Base-by-base conservation (phyloP, 805 yeast genomes). In the Saturnispora sanitii region DNA sequence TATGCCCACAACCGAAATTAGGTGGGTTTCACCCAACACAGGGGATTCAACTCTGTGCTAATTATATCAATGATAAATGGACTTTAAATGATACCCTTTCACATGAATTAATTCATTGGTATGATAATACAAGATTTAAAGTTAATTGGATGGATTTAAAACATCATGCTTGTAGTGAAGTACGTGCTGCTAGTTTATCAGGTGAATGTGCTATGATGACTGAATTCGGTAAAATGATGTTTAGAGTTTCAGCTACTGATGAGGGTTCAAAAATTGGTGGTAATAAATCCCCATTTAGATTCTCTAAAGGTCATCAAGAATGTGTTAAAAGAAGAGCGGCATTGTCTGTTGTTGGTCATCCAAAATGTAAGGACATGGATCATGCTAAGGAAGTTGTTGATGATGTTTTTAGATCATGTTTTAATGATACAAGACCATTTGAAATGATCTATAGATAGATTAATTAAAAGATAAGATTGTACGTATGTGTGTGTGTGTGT, bases 81-180 rank as follows among this genome's bases (percentile, higher is more conserved):
- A 94, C 85, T 52, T 61, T 87, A 43, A 96, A 90, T 56, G 97
- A 92, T 54, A 84, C 94, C 0, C 62, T 92, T 47, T 72, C 96
- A 2, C 98, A 92, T 57, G 98, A 92, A 56, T 67, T 92, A 58
- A 77, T 92, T 26, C 98, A 92, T 60, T 92, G 87, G 46, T 92
- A 85, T 60, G 98, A 92, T 61, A 79, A 87, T 54, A 66, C 84
- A 48, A 81, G 86, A 58, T 92, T 92, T 67, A 67, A 85, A 41
- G 87, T 92, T 2, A 85, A 92, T 59, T 82, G 95, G 82, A 54
- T 70, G 42, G 76, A 90, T 59, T 65, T 92, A 55, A 75, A 77
- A 53, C 98, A 92, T 56, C 97, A 90, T 57, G 98, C 98, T 1
- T 92, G 98, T 59, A 80, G 96, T 1, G 98, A 92, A 60, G 85